Percentiles rank a stretch among this genome's conserved stretches.
Conservation (phyloP, 1,284 basidiomycete species). For the Puccinia novopanici region DNA sequence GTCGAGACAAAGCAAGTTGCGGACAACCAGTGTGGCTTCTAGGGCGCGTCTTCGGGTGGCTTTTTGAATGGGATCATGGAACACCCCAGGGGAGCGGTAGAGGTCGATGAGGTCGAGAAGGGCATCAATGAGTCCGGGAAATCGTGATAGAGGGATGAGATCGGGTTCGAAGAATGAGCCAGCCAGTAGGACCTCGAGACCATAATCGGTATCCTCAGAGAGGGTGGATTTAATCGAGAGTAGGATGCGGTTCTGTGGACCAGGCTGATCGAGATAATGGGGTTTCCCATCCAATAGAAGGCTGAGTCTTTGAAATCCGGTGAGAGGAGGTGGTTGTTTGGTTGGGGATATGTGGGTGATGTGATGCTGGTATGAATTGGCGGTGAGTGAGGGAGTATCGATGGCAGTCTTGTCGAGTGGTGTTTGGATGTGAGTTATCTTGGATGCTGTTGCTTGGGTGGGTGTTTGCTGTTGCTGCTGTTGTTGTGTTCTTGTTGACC, state of each 20-base stretch:
- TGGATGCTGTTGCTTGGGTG: not conserved
- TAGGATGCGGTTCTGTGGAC: constrained; percentile 34
- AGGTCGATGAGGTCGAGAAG: constrained; percentile 16
- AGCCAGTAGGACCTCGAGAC: constrained; percentile 12
- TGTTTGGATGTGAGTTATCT: not conserved
- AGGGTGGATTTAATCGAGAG: constrained; percentile 33
- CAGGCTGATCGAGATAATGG: constrained; percentile 36
- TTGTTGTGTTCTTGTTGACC: no score
- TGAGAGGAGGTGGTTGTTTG: not conserved
- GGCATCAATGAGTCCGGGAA: constrained; percentile 30
- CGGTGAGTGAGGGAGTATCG: not conserved
- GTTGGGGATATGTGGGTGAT: not conserved
- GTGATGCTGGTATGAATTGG: not conserved
- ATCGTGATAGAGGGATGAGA: not conserved
- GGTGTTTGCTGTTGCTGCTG: not conserved
- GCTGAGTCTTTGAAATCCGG: not conserved
- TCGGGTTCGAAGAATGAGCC: constrained; percentile 31
- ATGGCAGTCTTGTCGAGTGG: not conserved
- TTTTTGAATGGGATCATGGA: not conserved
- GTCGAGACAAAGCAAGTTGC: constrained; percentile 32
- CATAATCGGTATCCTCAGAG: constrained; percentile 21
- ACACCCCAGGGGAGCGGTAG: not conserved
- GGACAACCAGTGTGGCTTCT: constrained; percentile 29
- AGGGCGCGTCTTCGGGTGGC: constrained; percentile 13
- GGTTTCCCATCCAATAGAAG: not conserved